Percentiles rank a stretch among this genome's conserved stretches.
Conservation (phyloP, 768 basidiomycete genomes). For the Termitomyces heimii region DNA sequence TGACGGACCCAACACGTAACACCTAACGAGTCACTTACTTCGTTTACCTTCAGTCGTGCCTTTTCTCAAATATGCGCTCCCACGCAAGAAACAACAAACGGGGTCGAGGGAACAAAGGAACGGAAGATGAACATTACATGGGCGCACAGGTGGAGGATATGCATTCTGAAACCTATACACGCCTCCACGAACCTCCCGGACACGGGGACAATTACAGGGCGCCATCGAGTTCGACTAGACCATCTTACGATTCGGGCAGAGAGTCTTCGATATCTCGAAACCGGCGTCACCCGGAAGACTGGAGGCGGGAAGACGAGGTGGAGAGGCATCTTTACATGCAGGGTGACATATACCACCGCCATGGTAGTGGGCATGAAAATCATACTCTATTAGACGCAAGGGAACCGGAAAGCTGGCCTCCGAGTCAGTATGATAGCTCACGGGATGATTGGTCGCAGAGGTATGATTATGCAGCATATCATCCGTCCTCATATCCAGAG, state of each 20-base stretch:
- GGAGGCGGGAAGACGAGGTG: slow-evolving; percentile 43
- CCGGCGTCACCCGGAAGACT: slow-evolving; percentile 42
- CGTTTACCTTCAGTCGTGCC: slow-evolving; percentile 15
- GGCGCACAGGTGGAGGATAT: slow-evolving; percentile 46
- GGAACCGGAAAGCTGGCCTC: slow-evolving; percentile 40
- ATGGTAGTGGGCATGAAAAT: slow-evolving; percentile 38
- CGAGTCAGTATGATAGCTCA: slow-evolving; percentile 35
- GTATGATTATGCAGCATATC: slow-evolving; percentile 35
- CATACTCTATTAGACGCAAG: slow-evolving; percentile 39
- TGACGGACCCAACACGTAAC: slow-evolving; percentile 26
- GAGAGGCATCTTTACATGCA: slow-evolving; percentile 34
- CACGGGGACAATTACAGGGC: slow-evolving; percentile 44
- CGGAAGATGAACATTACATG: slow-evolving; percentile 42
- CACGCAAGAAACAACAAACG: slow-evolving; percentile 44
- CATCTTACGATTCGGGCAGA: slow-evolving; percentile 39
- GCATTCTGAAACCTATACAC: slow-evolving; percentile 47
- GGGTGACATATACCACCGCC: slow-evolving; percentile 44
- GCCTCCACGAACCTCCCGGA: slow-evolving; percentile 39
- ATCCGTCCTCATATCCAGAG: slow-evolving; percentile 42
- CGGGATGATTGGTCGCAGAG: slow-evolving; percentile 45
- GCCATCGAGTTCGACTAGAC: slow-evolving; percentile 34
- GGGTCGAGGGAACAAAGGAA: slow-evolving; percentile 45
- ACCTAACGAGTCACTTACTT: slow-evolving; percentile 18
- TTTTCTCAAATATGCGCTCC: slow-evolving; percentile 30
- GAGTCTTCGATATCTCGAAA: slow-evolving; percentile 49